These are phyloP conservation scores for Astrocystis sublimbata DNA, from an alignment of 495 filamentous ascomycete species.

Conservation along the genomic window DNA sequence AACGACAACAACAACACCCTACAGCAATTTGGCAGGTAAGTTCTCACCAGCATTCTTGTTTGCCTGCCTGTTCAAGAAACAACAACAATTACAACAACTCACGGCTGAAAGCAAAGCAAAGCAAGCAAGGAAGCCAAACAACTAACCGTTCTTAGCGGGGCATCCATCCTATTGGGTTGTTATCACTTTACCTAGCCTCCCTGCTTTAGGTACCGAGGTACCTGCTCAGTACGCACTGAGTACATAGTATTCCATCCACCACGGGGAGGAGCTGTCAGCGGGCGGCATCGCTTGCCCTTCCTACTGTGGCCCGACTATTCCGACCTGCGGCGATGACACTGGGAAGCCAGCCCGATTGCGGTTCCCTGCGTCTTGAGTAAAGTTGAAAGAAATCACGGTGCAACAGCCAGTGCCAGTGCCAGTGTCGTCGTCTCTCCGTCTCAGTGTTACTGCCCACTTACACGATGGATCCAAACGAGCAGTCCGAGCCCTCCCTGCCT, in stretches of 20 bases:
- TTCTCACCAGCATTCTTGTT: background rate
- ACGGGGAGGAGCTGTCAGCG: background rate
- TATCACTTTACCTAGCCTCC: no score
- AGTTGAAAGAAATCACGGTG: no score
- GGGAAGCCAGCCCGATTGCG: conserved; percentile 2
- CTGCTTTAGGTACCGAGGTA: no score
- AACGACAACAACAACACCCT: background rate
- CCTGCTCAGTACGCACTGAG: no score
- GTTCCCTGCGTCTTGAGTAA: background rate
- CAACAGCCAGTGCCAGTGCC: no score
- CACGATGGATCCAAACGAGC: conserved; percentile 32
- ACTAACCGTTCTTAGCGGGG: background rate
- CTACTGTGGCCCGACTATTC: background rate
- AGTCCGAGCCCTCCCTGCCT: conserved; percentile 25
- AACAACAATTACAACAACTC: no score
- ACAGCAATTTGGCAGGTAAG: background rate
- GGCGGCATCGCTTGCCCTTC: background rate
- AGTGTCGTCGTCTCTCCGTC: no score
- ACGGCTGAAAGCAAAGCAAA: no score
- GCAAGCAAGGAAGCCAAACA: background rate
- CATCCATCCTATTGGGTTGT: background rate
- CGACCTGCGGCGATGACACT: conserved; percentile 12
- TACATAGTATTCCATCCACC: no score
- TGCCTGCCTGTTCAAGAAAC: background rate
- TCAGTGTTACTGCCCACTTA: background rate